phyloP scores from a whole-genome alignment of 2,329 filamentous ascomycete genomes.

The Lasiodiplodia theobromae region DNA sequence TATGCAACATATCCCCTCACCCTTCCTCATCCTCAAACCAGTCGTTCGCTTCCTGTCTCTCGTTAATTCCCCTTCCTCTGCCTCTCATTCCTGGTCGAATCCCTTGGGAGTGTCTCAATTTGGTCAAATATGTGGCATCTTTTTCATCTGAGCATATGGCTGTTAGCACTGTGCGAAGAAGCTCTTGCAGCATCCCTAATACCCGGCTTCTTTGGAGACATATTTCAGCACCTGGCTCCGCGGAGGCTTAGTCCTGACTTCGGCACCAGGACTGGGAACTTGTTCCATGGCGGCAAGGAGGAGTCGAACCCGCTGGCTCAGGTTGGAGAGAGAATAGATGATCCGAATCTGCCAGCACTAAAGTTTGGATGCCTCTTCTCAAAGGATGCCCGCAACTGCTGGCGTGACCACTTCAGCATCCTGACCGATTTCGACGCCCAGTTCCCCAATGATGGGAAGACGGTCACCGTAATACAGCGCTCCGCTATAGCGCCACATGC shows the following conservation, averaged over 20 bases:
- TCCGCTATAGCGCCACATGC: constrained; percentile 34
- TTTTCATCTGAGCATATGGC: constrained; percentile 14
- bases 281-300: not conserved
- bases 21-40: not conserved
- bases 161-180: constrained; percentile 11
- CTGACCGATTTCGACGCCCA: constrained; percentile 55
- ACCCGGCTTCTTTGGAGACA: not conserved
- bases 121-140: not conserved
- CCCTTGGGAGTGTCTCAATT: not conserved
- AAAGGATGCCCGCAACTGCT: constrained; percentile 46
- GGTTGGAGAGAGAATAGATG: constrained; percentile 2
- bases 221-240: not conserved
- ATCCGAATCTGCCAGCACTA: not conserved
- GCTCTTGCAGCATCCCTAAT: constrained; percentile 2
- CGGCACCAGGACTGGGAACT: not conserved
- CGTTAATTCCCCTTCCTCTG: not conserved
- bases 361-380: constrained; percentile 19
- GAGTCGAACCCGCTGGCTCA: not conserved
- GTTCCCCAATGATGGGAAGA: constrained; percentile 48
- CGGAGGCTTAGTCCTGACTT: not conserved
- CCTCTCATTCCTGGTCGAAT: not conserved
- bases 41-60: not conserved
- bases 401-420: constrained; percentile 52
- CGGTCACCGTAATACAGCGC: constrained; percentile 37
- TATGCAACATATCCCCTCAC: not conserved